Conservation (phyloP, 805 yeast genomes). For the Vanderwaltozyma yarrowii region DNA sequence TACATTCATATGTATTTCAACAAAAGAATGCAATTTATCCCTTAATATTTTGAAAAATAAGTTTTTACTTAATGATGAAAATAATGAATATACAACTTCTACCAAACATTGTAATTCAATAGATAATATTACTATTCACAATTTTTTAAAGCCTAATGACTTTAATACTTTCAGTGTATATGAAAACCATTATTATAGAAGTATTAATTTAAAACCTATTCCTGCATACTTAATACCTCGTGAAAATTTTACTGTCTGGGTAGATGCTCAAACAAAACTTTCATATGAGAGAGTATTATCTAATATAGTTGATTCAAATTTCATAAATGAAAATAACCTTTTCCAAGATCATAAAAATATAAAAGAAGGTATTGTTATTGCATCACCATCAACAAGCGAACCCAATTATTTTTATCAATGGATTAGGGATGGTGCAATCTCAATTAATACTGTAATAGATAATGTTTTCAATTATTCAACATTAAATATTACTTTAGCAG, state of each 20-base stretch:
- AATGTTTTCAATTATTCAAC: slow-evolving; percentile 28
- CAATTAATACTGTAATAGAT: slow-evolving; percentile 54
- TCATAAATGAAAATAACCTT: not conserved
- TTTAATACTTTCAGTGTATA: not conserved
- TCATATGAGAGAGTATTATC: slow-evolving; percentile 36
- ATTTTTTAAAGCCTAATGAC: slow-evolving; percentile 9
- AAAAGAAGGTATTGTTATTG: slow-evolving; percentile 59
- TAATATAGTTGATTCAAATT: slow-evolving; percentile 37
- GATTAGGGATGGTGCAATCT: slow-evolving; percentile 83
- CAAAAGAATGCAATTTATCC: not conserved
- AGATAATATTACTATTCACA: slow-evolving; percentile 5
- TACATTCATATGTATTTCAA: not conserved
- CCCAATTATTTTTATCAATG: slow-evolving; percentile 89
- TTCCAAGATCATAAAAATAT: not conserved
- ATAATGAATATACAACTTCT: not conserved
- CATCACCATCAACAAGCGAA: slow-evolving; percentile 59
- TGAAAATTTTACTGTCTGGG: slow-evolving; percentile 37
- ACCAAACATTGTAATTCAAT: not conserved
- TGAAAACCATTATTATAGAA: slow-evolving; percentile 3
- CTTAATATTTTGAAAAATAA: not conserved
- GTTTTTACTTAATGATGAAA: not conserved
- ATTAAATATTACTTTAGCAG: slow-evolving; percentile 14
- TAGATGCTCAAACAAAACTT: slow-evolving; percentile 30
- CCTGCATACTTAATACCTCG: slow-evolving; percentile 10
- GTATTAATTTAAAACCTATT: slow-evolving; percentile 8